Base-by-base conservation (phyloP, 140 eudicot genomes). In the Flaveria floridana region DNA sequence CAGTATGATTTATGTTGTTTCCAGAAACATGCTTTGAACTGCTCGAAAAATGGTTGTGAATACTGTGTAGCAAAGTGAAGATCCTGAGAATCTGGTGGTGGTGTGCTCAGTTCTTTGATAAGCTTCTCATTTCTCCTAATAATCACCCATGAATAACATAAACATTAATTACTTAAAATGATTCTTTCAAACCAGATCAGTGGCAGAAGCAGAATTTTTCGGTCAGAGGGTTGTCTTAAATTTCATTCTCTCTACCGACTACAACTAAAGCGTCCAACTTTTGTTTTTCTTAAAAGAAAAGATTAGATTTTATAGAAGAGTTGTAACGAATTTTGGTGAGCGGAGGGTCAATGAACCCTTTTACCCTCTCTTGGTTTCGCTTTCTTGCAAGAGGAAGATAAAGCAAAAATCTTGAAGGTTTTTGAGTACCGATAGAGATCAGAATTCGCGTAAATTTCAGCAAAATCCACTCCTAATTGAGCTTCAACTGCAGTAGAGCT, bases 1-100 rank as follows among this genome's bases (percentile, higher is more conserved):
- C 96, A 90, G 56, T 90, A 90, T 8, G 96, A 90, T 89, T 87
- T 77, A 77, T 90, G 90, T 57, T 87, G 96, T 76, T 90, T 90
- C 96, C 96, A 90, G 70, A 90, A 84, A 81, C 96, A 90, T 3
- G 94, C 93, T 59, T 83, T 87, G 77, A 82, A 90, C 46, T 90
- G 96, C 4, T 76, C 69, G 50, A 84, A 73, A 58, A 72, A 82
- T 19, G 91, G 87, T 34, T 86, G 91, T 0, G 95, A 87, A 68
- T 77, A 90, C 55, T 80, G 78, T 2, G 94, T 85, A 16, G 87
- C 81, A 79, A 90, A 90, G 47, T 80, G 81, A n/a, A 90, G 91
- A 79, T 90, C 96, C 20, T 81, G 81, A 12, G 89, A 79, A 15
- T 79, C 91, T 52, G 46, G 50, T 47, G 80, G 87, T 19, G 92